phyloP scores from a whole-genome alignment of 1,284 basidiomycete genomes.

The Wallemia hederae region DNA sequence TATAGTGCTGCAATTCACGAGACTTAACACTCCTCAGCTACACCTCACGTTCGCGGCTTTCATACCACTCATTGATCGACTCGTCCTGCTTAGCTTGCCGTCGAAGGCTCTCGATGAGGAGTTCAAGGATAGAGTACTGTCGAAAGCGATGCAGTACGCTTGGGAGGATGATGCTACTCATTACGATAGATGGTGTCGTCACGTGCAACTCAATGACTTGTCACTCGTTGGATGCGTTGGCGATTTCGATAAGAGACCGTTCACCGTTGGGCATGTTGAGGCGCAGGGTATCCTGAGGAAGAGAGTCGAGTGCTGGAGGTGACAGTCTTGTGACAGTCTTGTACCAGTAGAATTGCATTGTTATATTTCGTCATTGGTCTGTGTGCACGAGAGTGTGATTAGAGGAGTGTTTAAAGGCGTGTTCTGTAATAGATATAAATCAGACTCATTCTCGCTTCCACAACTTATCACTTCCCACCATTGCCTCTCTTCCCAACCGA shows the following conservation, averaged over 20 bases:
- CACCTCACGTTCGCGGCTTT: background rate
- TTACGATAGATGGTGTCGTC: background rate
- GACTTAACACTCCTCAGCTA: background rate
- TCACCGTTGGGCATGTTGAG: background rate
- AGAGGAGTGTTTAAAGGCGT: no score
- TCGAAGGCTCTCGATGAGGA: background rate
- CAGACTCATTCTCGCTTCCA: background rate
- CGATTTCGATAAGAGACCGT: background rate
- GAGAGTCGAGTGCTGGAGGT: background rate
- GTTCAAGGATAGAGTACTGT: background rate
- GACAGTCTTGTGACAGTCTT: no score
- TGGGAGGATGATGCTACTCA: background rate
- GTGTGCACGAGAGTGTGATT: no score
- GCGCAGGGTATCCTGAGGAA: background rate
- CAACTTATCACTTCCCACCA: background rate
- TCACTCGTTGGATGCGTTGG: background rate
- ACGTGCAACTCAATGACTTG: background rate
- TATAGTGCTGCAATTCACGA: background rate
- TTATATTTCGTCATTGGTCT: no score
- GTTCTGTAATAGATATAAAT: background rate
- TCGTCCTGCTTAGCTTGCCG: background rate
- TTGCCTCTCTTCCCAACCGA: background rate
- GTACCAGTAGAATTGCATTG: no score
- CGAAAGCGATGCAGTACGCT: background rate
- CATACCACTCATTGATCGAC: background rate